Percentiles rank a stretch among this genome's conserved stretches.
These are phyloP conservation scores for Taphrina populina DNA, from an alignment of 1,139 yeast genomes.

Conservation along the genomic window DNA sequence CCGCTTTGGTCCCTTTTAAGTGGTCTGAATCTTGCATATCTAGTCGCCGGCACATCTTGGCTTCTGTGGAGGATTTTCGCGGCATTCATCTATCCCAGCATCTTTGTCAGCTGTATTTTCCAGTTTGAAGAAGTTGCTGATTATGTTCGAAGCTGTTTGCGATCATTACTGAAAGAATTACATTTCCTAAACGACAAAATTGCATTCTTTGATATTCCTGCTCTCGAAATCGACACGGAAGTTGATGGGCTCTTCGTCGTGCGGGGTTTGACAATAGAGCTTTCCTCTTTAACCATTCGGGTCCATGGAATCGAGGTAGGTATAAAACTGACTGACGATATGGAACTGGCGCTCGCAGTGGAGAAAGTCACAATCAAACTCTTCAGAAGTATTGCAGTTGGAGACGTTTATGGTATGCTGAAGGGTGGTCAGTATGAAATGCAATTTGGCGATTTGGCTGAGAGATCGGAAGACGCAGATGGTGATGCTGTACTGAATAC, in stretches of 20 bases:
- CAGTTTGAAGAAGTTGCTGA: slow-evolving; percentile 20
- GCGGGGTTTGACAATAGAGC: slow-evolving; percentile 19
- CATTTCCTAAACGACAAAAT: slow-evolving; percentile 31
- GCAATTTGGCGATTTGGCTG: slow-evolving; percentile 29
- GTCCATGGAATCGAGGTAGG: slow-evolving; percentile 32
- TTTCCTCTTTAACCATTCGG: slow-evolving; percentile 19
- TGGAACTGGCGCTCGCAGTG: slow-evolving; percentile 27
- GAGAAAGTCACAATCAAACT: slow-evolving; percentile 22
- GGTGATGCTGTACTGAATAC: slow-evolving; percentile 28
- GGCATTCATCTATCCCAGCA: slow-evolving; percentile 3
- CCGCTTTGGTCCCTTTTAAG: slow-evolving; percentile 24
- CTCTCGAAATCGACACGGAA: slow-evolving; percentile 30
- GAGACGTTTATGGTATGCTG: slow-evolving; percentile 28
- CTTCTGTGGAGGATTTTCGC: slow-evolving; percentile 24
- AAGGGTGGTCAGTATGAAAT: slow-evolving; percentile 32
- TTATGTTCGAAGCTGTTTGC: slow-evolving; percentile 8
- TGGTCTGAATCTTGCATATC: slow-evolving; percentile 9
- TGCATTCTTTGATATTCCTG: slow-evolving; percentile 31
- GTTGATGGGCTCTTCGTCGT: slow-evolving; percentile 32
- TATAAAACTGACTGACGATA: slow-evolving; percentile 29
- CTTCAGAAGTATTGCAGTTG: slow-evolving; percentile 23
- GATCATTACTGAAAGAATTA: slow-evolving; percentile 8
- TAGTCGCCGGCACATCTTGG: slow-evolving; percentile 29
- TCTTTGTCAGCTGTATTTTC: slow-evolving; percentile 24
- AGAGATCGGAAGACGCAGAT: slow-evolving; percentile 11